Conservation (phyloP, 306 rosid genomes). For the Glycine soja region DNA sequence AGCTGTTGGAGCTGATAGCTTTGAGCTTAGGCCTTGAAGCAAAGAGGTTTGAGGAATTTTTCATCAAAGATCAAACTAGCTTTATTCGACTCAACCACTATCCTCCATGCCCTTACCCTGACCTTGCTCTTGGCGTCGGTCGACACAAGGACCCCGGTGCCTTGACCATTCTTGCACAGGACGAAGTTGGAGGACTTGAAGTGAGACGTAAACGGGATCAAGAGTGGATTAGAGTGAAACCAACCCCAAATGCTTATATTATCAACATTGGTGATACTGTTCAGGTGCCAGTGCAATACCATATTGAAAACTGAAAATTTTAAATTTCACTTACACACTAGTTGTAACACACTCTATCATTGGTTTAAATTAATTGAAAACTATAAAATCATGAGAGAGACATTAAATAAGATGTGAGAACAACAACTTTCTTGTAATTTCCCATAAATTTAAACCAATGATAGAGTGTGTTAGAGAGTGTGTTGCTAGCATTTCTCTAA, state of each 20-base stretch:
- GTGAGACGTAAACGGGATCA: slow-evolving; percentile 68
- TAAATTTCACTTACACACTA: background rate
- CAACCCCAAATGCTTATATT: slow-evolving; percentile 65
- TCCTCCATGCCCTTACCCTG: slow-evolving; percentile 70
- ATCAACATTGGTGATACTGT: slow-evolving; percentile 67
- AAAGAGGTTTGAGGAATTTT: slow-evolving; percentile 55
- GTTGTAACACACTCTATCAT: too few relatives aligned
- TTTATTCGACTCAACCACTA: slow-evolving; percentile 61
- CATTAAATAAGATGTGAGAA: too few relatives aligned
- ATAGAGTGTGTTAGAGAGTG: too few relatives aligned
- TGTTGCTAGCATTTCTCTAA: too few relatives aligned
- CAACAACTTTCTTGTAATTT: too few relatives aligned
- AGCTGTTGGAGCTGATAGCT: slow-evolving; percentile 66
- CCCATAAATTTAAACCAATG: too few relatives aligned
- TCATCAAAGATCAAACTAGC: slow-evolving; percentile 58
- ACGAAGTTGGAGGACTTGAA: slow-evolving; percentile 74
- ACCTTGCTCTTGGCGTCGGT: slow-evolving; percentile 70
- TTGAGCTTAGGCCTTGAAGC: slow-evolving; percentile 66
- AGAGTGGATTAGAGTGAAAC: slow-evolving; percentile 68
- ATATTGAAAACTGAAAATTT: background rate
- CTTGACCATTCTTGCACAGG: slow-evolving; percentile 69
- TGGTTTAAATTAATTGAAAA: too few relatives aligned
- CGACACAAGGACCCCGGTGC: slow-evolving; percentile 67
- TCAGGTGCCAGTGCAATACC: slow-evolving; percentile 47
- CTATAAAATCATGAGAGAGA: too few relatives aligned